phyloP scores from a whole-genome alignment of 495 filamentous ascomycete genomes.

The Hypoxylon fuscum region DNA sequence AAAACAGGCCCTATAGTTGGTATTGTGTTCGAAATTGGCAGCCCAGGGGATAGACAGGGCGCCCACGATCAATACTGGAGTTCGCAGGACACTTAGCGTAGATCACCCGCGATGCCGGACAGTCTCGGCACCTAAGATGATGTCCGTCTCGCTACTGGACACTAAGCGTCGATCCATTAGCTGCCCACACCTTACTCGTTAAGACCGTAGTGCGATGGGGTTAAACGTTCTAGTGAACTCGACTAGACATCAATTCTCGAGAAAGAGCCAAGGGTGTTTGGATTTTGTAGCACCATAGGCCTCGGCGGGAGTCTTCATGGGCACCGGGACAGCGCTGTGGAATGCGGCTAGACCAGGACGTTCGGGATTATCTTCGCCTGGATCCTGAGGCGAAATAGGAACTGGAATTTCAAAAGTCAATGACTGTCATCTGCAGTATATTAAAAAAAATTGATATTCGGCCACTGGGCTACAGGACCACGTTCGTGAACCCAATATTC shows the following conservation, averaged over 20 bases:
- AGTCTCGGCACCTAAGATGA: slow-evolving; percentile 8
- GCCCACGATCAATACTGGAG: slow-evolving; percentile 4
- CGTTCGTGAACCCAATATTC: not conserved
- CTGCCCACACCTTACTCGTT: slow-evolving; percentile 4
- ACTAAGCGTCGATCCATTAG: slow-evolving; percentile 12
- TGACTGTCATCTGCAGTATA: not conserved
- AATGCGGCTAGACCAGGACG: slow-evolving; percentile 62
- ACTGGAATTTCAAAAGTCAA: slow-evolving; percentile 21
- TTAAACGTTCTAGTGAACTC: slow-evolving; percentile 1
- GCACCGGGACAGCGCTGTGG: slow-evolving; percentile 67
- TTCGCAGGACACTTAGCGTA: slow-evolving; percentile 10
- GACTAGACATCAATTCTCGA: slow-evolving; percentile 29
- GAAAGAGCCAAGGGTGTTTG: slow-evolving; percentile 44
- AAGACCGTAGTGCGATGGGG: slow-evolving; percentile 5
- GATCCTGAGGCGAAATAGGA: slow-evolving; percentile 13
- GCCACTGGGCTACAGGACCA: not conserved
- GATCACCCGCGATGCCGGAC: slow-evolving; percentile 20
- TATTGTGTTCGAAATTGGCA: not conserved
- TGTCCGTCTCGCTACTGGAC: slow-evolving; percentile 9
- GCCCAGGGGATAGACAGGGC: not conserved
- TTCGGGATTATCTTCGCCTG: slow-evolving; percentile 7
- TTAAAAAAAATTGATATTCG: not conserved
- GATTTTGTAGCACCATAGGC: slow-evolving; percentile 39
- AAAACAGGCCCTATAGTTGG: no score
- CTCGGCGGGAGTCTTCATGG: slow-evolving; percentile 62